Percentiles rank a stretch among this genome's conserved stretches.
Evolutionary conservation across 495 filamentous ascomycete genomes (phyloP).

Genomic region (Tricharina praecox): DNA sequence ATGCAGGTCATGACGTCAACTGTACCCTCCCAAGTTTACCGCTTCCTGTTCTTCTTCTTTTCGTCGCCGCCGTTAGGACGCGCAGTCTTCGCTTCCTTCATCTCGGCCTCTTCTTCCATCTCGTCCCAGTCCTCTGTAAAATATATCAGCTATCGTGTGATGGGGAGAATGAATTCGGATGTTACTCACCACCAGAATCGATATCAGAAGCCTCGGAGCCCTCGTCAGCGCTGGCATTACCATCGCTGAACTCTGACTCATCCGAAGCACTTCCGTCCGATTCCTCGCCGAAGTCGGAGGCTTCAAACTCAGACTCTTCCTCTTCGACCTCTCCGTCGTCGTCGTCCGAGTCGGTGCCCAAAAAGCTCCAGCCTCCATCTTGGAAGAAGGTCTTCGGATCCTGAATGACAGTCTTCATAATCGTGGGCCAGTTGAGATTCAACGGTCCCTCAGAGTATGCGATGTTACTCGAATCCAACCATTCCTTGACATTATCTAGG

Average conservation of each 20-base stretch:
- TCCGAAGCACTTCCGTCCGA: constrained; percentile 69
- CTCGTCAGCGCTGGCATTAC: constrained; percentile 40
- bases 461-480: constrained; percentile 89
- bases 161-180: constrained; percentile 9
- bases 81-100: constrained; percentile 23
- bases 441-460: constrained; percentile 86
- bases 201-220: constrained; percentile 28
- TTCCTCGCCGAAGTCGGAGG: constrained; percentile 63
- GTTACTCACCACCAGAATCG: constrained; percentile 27
- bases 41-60: constrained; percentile 23
- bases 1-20: too few species aligned
- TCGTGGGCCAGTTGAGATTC: constrained; percentile 95
- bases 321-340: constrained; percentile 64
- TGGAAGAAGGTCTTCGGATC: constrained; percentile 89
- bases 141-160: neutral
- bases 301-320: constrained; percentile 85
- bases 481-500: constrained; percentile 90
- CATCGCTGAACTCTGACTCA: constrained; percentile 75
- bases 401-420: constrained; percentile 95
- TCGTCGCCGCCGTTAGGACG: constrained; percentile 16
- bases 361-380: constrained; percentile 91
- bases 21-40: too few species aligned
- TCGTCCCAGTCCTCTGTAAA: constrained; percentile 26
- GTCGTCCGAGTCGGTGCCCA: constrained; percentile 72
- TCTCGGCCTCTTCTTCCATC: constrained; percentile 25